Evolutionary conservation across 2,329 filamentous ascomycete genomes (phyloP), one percentile per base, ranked within the genome.

Genomic region (Rhexocercosporidium sp.): DNA sequence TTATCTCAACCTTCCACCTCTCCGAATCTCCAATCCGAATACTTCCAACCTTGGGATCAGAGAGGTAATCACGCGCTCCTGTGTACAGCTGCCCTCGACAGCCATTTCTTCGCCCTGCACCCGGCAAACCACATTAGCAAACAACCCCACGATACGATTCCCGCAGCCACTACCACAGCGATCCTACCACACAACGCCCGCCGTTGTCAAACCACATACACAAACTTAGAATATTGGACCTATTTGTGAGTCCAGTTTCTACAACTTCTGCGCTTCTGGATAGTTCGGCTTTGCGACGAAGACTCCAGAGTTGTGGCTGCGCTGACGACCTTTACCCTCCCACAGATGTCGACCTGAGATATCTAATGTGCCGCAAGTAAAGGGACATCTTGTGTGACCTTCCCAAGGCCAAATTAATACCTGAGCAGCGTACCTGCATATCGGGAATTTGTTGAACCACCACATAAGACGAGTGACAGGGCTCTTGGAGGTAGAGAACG

Each of bases 341-440:
- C 27, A 65, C 68, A 75, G 72, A 76, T 75, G 72, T 75, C 70
- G 64, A 73, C 56, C 64, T 67, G 66, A 65, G 57, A 68, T 69
- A 61, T 69, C 66, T 76, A 68, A 75, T 66, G 75, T 77, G 74
- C 70, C 73, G 74, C 75, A 74, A 71, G 71, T 74, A 63, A 68
- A 68, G 63, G 49, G 59, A 61, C 57, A 70, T 69, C 69, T 73
- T 76, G 75, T 77, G 73, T 73, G 66, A 77, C 75, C 70, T 53
- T 57, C 65, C 62, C 34, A 63, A 68, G 66, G 68, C 65, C 66
- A 61, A 67, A 71, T 69, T 57, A 60, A 62, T 70, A 69, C 57
- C 65, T 69, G 44, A 57, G 68, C 61, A 69, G 71, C 68, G 71
- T 73, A 73, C 74, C 75, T 75, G 73, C 71, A 75, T 75, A 75